Percentiles rank a stretch among this genome's conserved stretches.
Evolutionary conservation across 139 green algal genomes (phyloP).

Genomic region (Monoraphidium neglectum): DNA sequence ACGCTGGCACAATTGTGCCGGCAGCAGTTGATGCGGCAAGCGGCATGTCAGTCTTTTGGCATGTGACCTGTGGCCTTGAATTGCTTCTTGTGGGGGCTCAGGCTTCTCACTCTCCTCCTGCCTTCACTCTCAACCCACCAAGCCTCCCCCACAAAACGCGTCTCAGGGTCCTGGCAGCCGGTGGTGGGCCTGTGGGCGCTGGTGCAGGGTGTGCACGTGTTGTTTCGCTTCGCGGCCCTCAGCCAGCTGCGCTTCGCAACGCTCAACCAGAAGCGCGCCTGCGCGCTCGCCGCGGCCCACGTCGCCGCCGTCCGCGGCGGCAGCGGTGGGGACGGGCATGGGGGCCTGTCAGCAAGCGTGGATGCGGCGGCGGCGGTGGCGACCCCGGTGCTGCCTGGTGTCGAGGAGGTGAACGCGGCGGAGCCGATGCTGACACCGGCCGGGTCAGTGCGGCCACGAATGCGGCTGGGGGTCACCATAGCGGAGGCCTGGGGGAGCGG

Average conservation of each 20-base stretch:
- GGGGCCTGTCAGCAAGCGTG: conserved; percentile 12
- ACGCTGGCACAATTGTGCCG: too few relatives aligned
- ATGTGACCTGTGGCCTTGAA: too few relatives aligned
- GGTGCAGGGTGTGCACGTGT: conserved; percentile 64
- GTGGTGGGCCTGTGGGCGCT: conserved; percentile 62
- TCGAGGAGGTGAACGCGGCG: conserved; percentile 32
- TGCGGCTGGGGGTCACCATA: conserved; percentile 40
- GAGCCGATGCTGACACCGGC: conserved; percentile 47
- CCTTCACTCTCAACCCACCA: too few relatives aligned
- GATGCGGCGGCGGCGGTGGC: not conserved
- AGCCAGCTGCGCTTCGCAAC: conserved; percentile 53
- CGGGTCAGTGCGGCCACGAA: conserved; percentile 19
- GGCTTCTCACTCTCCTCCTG: too few relatives aligned
- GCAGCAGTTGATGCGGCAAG: too few relatives aligned
- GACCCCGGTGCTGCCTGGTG: conserved; percentile 26
- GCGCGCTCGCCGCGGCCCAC: conserved; percentile 34
- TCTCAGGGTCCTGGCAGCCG: conserved; percentile 28
- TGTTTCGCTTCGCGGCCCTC: conserved; percentile 61
- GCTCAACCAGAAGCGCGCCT: conserved; percentile 69
- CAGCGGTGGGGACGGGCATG: conserved; percentile 42
- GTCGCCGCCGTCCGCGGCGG: conserved; percentile 18
- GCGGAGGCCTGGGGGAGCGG: conserved; percentile 35
- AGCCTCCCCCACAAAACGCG: too few relatives aligned
- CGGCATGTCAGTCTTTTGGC: too few relatives aligned
- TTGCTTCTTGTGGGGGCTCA: too few relatives aligned